Evolutionary conservation across 1,284 basidiomycete genomes (phyloP).

Genomic region (Rhodotorula sp.): DNA sequence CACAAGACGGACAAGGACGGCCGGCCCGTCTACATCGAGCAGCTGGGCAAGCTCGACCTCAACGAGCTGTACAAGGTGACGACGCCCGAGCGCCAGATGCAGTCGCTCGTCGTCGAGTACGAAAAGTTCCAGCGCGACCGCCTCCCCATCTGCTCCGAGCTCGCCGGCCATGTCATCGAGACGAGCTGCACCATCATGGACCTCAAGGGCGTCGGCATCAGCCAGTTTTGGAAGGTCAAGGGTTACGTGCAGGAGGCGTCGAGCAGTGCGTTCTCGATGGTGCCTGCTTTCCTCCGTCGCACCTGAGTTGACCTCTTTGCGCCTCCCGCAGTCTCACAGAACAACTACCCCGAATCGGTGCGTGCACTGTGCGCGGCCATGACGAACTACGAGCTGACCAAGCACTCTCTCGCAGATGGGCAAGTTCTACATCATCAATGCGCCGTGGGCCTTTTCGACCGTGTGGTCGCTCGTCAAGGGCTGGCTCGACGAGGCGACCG

Average conservation of each 20-base stretch:
- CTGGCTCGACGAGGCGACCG: slow-evolving; percentile 94
- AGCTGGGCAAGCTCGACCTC: slow-evolving; percentile 86
- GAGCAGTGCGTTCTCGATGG: slow-evolving; percentile 61
- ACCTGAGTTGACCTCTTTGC: not conserved
- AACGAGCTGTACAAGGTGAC: slow-evolving; percentile 78
- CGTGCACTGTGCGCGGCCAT: not conserved
- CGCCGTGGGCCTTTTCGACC: slow-evolving; percentile 86
- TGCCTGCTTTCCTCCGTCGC: not conserved
- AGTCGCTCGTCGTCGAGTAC: slow-evolving; percentile 90
- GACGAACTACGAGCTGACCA: no score
- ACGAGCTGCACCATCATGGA: slow-evolving; percentile 99
- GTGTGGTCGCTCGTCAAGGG: slow-evolving; percentile 89
- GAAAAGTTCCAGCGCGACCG: slow-evolving; percentile 80
- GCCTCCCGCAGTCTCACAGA: slow-evolving; percentile 38
- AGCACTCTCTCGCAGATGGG: slow-evolving; percentile 48
- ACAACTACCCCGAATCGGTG: slow-evolving; percentile 47
- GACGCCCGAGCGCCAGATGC: slow-evolving; percentile 82
- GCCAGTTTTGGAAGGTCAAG: slow-evolving; percentile 87
- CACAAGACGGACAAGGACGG: slow-evolving; percentile 98
- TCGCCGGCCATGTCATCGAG: slow-evolving; percentile 82
- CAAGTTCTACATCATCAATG: slow-evolving; percentile 52
- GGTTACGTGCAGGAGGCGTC: slow-evolving; percentile 82
- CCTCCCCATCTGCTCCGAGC: slow-evolving; percentile 76
- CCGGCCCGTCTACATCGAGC: slow-evolving; percentile 92
- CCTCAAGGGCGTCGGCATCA: slow-evolving; percentile 75